Evolutionary conservation across 495 filamentous ascomycete genomes (phyloP), one percentile per base, ranked within the genome.

Genomic region (Aspergillus sclerotioniger): DNA sequence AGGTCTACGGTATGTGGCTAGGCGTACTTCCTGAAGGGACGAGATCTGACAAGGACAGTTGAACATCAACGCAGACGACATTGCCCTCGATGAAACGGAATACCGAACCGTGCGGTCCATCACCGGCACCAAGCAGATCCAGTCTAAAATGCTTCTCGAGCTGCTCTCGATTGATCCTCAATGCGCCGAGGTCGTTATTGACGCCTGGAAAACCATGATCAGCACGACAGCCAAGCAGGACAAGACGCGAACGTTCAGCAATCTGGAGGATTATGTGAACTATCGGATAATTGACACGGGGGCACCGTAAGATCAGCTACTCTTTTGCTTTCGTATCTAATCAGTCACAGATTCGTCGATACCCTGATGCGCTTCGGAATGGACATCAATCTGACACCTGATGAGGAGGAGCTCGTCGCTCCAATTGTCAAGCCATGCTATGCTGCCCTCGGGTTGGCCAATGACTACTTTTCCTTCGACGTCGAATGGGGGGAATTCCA

Each of bases 121-220:
- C 5, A 60, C 54, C 15, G 65, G 65, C 7, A 67, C 62, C 8
- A 67, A 67, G 35, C 65, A 67, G 48, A 64, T 65, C 15, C 62
- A 65, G 20, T 67, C 65, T 0, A 67, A 65, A 21, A 67, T 67
- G 62, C 45, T 67, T n/a, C 51, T 67, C n/a, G 59, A 64, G 55
- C 54, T 65, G 8, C 50, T 67, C 12, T 44, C 62, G 0, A 61
- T 65, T n/a, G 62, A 67, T 32, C 21, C 55, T 6, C 51, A 39
- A 8, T 67, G 65, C 46, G 65, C 62, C 19, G 54, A 67, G 20
- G 59, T 67, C 15, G 56, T 67, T 0, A 57, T 67, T 2, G 37
- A 58, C 33, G 32, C 62, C 3, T 67, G 65, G 65, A 67, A 65
- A 44, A 60, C 56, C 13, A 67, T 65, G 65, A 56, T 67, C 49